Base-by-base conservation (phyloP, 2,329 filamentous ascomycete genomes). In the Sclerotinia minor region DNA sequence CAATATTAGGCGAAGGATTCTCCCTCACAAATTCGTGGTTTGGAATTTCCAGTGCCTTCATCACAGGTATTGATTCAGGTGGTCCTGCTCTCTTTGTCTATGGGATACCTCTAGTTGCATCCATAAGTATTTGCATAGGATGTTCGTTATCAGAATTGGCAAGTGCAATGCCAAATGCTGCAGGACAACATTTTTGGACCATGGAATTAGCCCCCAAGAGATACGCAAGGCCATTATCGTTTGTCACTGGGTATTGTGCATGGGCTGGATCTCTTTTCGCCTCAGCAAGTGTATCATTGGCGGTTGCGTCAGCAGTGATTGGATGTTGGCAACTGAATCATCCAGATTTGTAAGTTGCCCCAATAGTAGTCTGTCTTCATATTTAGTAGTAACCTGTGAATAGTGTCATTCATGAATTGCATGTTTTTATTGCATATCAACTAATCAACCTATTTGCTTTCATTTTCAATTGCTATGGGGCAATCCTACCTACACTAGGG, bases 21-120 rank as follows among this genome's bases (percentile, higher is more conserved):
- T 67, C 65, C 35, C 52, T 67, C 47, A 67, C 65, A 29, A 67
- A 67, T 29, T 67, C 55, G 7, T 67, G 65, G 65, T 67, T 67
- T 24, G 65, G 65, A 24, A 67, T 67, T 32, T 67, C 65, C 11
- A 52, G 65, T 54, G 65, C 65, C 19, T 45, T 67, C 13, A 67
- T 67, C 55, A 67, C 65, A 19, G 65, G 65, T 17, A 67, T 67
- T 32, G 44, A 52, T 17, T 67, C 55, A 5, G 65, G 65, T 19
- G 65, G 65, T 9, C 65, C 65, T 41, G 65, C 65, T 32, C 49
- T 67, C 19, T 67, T 67, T 63, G 65, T 67, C 3, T 67, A 67
- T 41, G 65, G 65, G 1, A 63, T 67, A 47, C 65, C 65, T 11
- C 38, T 67, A 4, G 50, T 67, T 21, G 65, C 65, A 7, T 26